Evolutionary conservation across 306 rosid genomes (phyloP).

Genomic region (Biancaea sappan): DNA sequence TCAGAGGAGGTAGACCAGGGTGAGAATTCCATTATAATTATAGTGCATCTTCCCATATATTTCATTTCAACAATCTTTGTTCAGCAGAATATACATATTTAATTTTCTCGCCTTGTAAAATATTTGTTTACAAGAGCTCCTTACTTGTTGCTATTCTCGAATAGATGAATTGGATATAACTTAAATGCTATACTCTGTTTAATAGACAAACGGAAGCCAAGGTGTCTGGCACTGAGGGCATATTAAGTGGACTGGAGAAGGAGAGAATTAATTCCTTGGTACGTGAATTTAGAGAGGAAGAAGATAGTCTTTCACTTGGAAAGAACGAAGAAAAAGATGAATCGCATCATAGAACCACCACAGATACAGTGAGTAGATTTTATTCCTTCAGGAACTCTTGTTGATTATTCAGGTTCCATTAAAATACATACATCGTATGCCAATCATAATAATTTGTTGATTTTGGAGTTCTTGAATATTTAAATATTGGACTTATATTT

Average conservation of each 20-base stretch:
- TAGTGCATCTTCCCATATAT: not conserved
- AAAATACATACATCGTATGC: no score
- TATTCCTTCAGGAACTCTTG: no score
- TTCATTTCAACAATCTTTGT: not conserved
- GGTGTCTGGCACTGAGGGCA: conserved; percentile 83
- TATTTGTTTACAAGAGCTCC: no score
- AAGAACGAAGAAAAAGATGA: no score
- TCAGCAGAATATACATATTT: not conserved
- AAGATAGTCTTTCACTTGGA: conserved; percentile 28
- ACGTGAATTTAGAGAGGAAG: conserved; percentile 40
- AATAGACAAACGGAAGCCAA: conserved; percentile 50
- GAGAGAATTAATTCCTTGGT: conserved; percentile 55
- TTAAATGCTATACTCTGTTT: conserved; percentile 23
- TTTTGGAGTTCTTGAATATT: no score
- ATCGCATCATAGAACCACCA: no score
- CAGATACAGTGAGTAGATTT: no score
- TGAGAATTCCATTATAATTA: conserved; percentile 59
- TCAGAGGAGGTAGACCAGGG: conserved; percentile 58
- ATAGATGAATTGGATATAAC: conserved; percentile 14
- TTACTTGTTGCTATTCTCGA: not conserved
- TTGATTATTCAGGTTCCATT: no score
- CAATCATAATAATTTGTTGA: no score
- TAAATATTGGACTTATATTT: no score
- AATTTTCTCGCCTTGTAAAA: no score
- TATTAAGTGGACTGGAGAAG: conserved; percentile 75